These are phyloP conservation scores for Lycium ferocissimum DNA, from an alignment of 257 asterid species.

Conservation along the genomic window DNA sequence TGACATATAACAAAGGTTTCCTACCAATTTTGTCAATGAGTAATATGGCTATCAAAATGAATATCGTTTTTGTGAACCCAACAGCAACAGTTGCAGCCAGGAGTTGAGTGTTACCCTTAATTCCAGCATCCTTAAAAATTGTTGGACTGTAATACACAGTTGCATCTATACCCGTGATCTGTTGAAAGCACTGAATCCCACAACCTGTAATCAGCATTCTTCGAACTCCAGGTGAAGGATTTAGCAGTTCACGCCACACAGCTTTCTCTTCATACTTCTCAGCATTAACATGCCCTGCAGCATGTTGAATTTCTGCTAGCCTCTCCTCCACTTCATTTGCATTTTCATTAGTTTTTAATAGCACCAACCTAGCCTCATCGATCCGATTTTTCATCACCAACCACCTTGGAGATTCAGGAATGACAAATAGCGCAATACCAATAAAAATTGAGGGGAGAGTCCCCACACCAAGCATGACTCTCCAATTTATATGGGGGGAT, in stretches of 20 bases:
- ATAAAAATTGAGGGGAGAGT: slow-evolving; percentile 59
- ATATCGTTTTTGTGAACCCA: slow-evolving; percentile 64
- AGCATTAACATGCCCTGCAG: slow-evolving; percentile 45
- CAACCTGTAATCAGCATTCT: slow-evolving; percentile 70
- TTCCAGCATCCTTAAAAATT: slow-evolving; percentile 61
- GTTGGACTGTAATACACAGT: slow-evolving; percentile 69
- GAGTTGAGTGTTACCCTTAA: slow-evolving; percentile 48
- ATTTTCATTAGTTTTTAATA: slow-evolving; percentile 54
- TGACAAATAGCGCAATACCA: slow-evolving; percentile 50
- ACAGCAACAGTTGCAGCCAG: slow-evolving; percentile 70
- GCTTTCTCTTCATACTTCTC: slow-evolving; percentile 49
- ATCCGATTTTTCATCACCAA: slow-evolving; percentile 62
- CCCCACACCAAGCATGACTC: slow-evolving; percentile 76
- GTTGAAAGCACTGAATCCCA: slow-evolving; percentile 69
- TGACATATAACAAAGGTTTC: slow-evolving; percentile 61
- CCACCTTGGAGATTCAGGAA: slow-evolving; percentile 80
- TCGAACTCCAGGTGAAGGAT: slow-evolving; percentile 58
- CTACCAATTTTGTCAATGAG: slow-evolving; percentile 67
- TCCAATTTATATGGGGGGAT: slow-evolving; percentile 61
- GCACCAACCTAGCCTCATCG: slow-evolving; percentile 56
- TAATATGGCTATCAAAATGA: slow-evolving; percentile 58
- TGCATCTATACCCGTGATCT: slow-evolving; percentile 73
- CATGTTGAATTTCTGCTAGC: slow-evolving; percentile 60
- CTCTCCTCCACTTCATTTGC: slow-evolving; percentile 56
- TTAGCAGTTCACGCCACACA: slow-evolving; percentile 61